A percentile compares a stretch with the other conserved stretches of the same genome.
Conservation (phyloP, 2,329 filamentous ascomycete genomes). For the Elsinoe batatas region DNA sequence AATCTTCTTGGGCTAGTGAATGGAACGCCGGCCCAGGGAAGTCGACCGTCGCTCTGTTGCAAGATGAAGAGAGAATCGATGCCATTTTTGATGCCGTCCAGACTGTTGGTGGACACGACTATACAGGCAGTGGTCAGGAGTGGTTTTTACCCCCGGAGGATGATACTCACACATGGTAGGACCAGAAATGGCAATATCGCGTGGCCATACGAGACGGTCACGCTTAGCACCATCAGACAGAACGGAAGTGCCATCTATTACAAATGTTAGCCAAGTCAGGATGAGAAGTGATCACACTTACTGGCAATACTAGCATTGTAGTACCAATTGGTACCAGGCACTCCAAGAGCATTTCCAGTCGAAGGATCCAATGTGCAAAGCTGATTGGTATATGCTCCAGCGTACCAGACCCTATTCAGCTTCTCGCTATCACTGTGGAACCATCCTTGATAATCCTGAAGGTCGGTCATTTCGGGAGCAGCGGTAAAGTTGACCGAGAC, state of each 20-base stretch:
- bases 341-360: not conserved
- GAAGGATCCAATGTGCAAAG: not conserved
- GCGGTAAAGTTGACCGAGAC: not conserved
- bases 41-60: constrained; percentile 8
- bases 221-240: constrained; percentile 45
- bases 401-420: constrained; percentile 37
- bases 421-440: constrained; percentile 36
- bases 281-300: not conserved
- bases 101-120: constrained; percentile 44
- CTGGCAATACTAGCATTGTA: constrained; percentile 27
- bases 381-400: constrained; percentile 20
- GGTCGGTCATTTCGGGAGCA: not conserved
- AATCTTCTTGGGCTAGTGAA: constrained; percentile 18
- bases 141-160: not conserved
- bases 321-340: constrained; percentile 21
- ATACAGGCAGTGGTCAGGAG: not conserved
- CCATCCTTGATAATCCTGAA: constrained; percentile 23
- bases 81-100: constrained; percentile 42
- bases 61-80: constrained; percentile 31
- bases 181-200: constrained; percentile 48
- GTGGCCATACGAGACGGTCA: constrained; percentile 48
- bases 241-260: constrained; percentile 20
- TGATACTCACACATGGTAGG: constrained; percentile 33
- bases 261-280: no score
- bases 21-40: constrained; percentile 21